Base-by-base conservation (phyloP, 176 grass and related monocot species). In the Zoysia pacifica region DNA sequence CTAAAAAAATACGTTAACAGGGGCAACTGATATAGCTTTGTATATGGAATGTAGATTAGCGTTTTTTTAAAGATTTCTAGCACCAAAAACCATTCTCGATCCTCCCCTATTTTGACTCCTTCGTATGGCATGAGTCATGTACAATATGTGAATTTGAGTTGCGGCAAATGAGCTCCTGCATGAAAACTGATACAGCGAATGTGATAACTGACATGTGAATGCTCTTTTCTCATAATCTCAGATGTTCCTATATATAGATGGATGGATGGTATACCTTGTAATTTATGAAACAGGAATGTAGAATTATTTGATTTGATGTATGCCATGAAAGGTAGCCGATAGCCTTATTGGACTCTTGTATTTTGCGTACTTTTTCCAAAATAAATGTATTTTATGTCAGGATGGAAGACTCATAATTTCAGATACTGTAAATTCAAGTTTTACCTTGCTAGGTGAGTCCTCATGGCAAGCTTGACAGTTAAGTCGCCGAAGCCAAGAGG, bases 1-100 rank as follows among this genome's bases (percentile, higher is more conserved):
- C 91, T 20, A 86, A 90, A 84, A 28, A 38, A 83, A 66, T 90
- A 88, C 43, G 76, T 69, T 15, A 79, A 76, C 11, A 75, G 67
- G 74, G 71, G 74, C 70, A 90, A 83, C 19, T 87, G 85, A 79
- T 28, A 28, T 28, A 28, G 28, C 28, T 28, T 28, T 28, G 28
- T 28, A 28, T 28, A 28, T 28, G 28, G 28, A 28, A 28, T 64
- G 71, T 87, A 89, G 83, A 76, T 16, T 64, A 81, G 60, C 59
- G 36, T 20, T 89, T 67, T 79, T 50, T 39, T 48, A 48, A 14
- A 2, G 35, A 38, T 19, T 65, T 48, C 48, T 19, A 20, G 37
- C 15, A 45, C 70, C 45, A 40, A 73, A 65, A 68, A 74, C 59
- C 55, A 62, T 87, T 76, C 46, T 67, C 70, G 78, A 64, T 72